Evolutionary conservation across 2,329 filamentous ascomycete genomes (phyloP).

Genomic region (Diaporthe nobilis): DNA sequence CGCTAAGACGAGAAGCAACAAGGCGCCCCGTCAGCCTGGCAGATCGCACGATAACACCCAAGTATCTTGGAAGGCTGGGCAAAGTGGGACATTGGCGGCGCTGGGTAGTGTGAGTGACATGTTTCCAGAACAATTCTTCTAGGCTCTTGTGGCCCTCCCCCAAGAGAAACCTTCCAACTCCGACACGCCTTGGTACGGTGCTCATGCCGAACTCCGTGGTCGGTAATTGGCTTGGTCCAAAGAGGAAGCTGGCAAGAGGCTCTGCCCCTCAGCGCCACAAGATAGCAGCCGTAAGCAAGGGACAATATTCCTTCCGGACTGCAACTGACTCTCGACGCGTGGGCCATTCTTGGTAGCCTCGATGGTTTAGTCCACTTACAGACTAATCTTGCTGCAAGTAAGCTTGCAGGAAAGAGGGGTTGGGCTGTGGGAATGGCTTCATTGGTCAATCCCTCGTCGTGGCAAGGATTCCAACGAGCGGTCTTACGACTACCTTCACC

Average conservation of each 20-base stretch:
- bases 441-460: slow-evolving; percentile 29
- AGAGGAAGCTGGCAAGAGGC: slow-evolving; percentile 32
- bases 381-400: slow-evolving; percentile 40
- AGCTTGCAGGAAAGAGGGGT: slow-evolving; percentile 36
- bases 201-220: slow-evolving; percentile 27
- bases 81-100: slow-evolving; percentile 2
- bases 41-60: slow-evolving; percentile 19
- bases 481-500: slow-evolving; percentile 37
- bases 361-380: slow-evolving; percentile 23
- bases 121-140: slow-evolving; percentile 29
- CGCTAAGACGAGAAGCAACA: slow-evolving; percentile 9
- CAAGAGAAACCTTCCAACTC: slow-evolving; percentile 1
- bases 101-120: slow-evolving; percentile 15
- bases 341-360: not conserved
- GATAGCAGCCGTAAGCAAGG: slow-evolving; percentile 39
- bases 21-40: slow-evolving; percentile 39
- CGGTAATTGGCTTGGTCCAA: slow-evolving; percentile 28
- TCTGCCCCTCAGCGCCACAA: not conserved
- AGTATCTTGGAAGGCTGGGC: slow-evolving; percentile 26
- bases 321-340: slow-evolving; percentile 15
- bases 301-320: slow-evolving; percentile 40
- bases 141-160: not conserved
- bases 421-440: not conserved
- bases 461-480: too few relatives aligned
- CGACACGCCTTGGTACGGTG: slow-evolving; percentile 11